Conservation (phyloP, 1,139 yeast genomes). For the Yamadazyma dushanensis region DNA sequence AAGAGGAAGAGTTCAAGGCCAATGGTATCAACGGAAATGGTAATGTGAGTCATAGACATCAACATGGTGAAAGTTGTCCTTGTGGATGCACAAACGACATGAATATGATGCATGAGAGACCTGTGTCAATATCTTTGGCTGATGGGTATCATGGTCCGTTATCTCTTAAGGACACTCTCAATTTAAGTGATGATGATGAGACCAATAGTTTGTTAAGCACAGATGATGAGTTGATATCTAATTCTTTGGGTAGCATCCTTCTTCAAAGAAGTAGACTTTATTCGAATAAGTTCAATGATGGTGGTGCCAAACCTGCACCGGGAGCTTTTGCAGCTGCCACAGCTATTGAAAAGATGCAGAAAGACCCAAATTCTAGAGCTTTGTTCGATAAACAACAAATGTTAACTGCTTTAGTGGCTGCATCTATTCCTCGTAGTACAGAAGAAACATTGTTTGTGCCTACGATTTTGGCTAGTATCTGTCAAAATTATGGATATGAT, state of each 20-base stretch:
- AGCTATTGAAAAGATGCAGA: slow-evolving; percentile 57
- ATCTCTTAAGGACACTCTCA: slow-evolving; percentile 37
- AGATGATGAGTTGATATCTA: slow-evolving; percentile 25
- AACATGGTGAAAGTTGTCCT: slow-evolving; percentile 53
- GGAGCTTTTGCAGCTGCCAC: slow-evolving; percentile 77
- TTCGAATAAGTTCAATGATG: slow-evolving; percentile 30
- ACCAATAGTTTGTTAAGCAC: slow-evolving; percentile 31
- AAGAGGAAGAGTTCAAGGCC: background rate
- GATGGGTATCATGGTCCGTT: slow-evolving; percentile 23
- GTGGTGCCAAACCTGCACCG: slow-evolving; percentile 70
- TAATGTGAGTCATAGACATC: slow-evolving; percentile 16
- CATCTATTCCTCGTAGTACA: slow-evolving; percentile 73
- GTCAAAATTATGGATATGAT: slow-evolving; percentile 68
- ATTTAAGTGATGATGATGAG: slow-evolving; percentile 53
- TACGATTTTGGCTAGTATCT: slow-evolving; percentile 63
- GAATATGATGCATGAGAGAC: slow-evolving; percentile 58
- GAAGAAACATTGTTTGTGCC: slow-evolving; percentile 77
- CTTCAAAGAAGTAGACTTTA: slow-evolving; percentile 18
- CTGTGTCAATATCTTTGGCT: slow-evolving; percentile 63
- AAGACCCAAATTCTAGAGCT: slow-evolving; percentile 22
- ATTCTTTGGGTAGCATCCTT: slow-evolving; percentile 18
- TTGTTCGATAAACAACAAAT: slow-evolving; percentile 44
- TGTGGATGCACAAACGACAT: slow-evolving; percentile 54
- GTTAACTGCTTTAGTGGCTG: slow-evolving; percentile 67
- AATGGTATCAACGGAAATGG: background rate